A percentile compares a stretch with the other conserved stretches of the same genome.
Evolutionary conservation across 805 yeast genomes (phyloP).

Genomic region (Metschnikowia hibisci): DNA sequence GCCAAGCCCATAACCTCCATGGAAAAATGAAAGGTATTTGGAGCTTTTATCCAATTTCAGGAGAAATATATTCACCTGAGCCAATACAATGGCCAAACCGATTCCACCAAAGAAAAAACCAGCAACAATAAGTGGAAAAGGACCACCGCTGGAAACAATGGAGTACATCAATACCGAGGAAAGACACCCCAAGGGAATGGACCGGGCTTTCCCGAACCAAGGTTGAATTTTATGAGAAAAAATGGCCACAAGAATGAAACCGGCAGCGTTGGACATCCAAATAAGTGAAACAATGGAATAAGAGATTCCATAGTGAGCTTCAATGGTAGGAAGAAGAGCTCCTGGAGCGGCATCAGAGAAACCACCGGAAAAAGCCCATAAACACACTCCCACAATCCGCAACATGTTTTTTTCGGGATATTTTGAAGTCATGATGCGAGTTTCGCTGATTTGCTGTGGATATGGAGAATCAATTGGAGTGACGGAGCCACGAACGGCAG

Average conservation of each 20-base stretch:
- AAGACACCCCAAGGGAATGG: constrained; percentile 17
- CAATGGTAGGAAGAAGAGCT: constrained; percentile 22
- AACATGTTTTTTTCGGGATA: constrained; percentile 17
- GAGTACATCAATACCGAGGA: constrained; percentile 14
- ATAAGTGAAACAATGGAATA: constrained; percentile 20
- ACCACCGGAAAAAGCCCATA: constrained; percentile 18
- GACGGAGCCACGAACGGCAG: background rate
- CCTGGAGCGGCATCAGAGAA: constrained; percentile 23
- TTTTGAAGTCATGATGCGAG: constrained; percentile 15
- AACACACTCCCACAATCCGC: constrained; percentile 17
- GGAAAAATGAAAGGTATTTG: constrained; percentile 19
- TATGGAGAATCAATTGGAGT: background rate
- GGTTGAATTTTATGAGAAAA: constrained; percentile 16
- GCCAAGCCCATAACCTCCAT: constrained; percentile 25
- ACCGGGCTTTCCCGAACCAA: constrained; percentile 16
- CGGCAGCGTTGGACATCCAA: constrained; percentile 21
- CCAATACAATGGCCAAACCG: constrained; percentile 20
- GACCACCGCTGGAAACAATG: constrained; percentile 19
- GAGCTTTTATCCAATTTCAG: constrained; percentile 21
- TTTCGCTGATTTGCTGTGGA: constrained; percentile 8
- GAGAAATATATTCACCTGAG: constrained; percentile 22
- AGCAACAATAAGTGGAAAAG: constrained; percentile 20
- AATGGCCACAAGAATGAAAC: constrained; percentile 19
- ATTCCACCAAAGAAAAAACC: constrained; percentile 25
- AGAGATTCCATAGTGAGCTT: constrained; percentile 17